A percentile compares a stretch with the other conserved stretches of the same genome.
These are phyloP conservation scores for Avena insularis DNA, from an alignment of 176 grass and related monocot genomes.

Conservation along the genomic window DNA sequence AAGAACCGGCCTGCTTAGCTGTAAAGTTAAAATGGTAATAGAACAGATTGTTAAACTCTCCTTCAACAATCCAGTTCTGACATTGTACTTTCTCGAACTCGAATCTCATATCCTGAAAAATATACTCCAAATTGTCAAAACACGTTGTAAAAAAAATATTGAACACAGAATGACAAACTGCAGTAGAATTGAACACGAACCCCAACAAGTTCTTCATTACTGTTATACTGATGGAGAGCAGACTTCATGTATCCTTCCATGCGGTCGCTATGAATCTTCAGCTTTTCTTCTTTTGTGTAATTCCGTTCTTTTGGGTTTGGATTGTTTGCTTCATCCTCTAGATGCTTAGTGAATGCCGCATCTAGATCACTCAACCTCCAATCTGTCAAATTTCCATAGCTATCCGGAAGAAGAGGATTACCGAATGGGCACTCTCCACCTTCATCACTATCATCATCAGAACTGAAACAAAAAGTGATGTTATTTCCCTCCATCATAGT, in stretches of 20 bases:
- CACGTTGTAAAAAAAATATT: not conserved
- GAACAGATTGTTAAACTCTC: not conserved
- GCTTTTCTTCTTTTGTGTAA: not conserved
- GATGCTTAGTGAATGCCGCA: not conserved
- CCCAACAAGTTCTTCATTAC: not conserved
- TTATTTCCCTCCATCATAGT: not conserved
- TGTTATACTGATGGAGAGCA: not conserved
- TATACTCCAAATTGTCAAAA: not conserved
- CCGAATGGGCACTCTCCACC: not conserved
- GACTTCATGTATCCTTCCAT: not conserved
- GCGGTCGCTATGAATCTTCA: not conserved
- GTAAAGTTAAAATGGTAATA: not conserved
- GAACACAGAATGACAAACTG: not conserved
- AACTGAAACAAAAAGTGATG: not conserved
- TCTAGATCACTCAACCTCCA: not conserved
- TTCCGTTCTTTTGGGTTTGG: constrained; percentile 2
- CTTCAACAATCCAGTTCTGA: not conserved
- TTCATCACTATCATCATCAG: not conserved
- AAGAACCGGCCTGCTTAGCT: not conserved
- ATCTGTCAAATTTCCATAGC: not conserved
- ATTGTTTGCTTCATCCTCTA: not conserved
- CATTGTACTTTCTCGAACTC: not conserved
- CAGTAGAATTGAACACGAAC: not conserved
- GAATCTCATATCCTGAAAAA: not conserved
- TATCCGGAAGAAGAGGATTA: not conserved